phyloP scores from a whole-genome alignment of 192 early-diverging fungal species.

The Umbelopsis sp. region DNA sequence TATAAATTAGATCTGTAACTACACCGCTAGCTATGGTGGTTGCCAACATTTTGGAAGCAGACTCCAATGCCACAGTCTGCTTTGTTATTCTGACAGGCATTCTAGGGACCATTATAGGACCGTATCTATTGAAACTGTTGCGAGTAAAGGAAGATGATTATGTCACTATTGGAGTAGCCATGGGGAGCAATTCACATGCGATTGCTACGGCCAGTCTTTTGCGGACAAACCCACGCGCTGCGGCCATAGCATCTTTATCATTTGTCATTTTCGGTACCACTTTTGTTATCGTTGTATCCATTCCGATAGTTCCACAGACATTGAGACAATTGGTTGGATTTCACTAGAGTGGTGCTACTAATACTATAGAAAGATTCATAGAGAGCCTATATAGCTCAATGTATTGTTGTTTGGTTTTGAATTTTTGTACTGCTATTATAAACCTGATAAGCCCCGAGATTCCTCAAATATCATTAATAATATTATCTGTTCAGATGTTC shows the following conservation, averaged over 20 bases:
- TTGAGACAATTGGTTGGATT: conserved; percentile 17
- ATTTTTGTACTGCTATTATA: too few species aligned
- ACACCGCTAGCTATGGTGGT: conserved; percentile 21
- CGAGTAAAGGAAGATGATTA: conserved; percentile 22
- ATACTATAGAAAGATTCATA: too few species aligned
- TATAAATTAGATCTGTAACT: background rate
- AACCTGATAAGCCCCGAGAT: too few species aligned
- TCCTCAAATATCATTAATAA: too few species aligned
- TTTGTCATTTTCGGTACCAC: conserved; percentile 22
- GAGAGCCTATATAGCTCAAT: too few species aligned
- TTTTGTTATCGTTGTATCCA: conserved; percentile 14
- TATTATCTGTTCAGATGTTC: too few species aligned
- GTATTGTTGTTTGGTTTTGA: too few species aligned
- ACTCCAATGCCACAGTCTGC: conserved; percentile 15
- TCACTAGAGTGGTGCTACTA: too few species aligned
- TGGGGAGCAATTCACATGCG: conserved; percentile 15
- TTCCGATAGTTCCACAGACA: conserved; percentile 11
- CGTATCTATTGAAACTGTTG: conserved; percentile 14
- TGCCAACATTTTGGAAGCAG: conserved; percentile 3
- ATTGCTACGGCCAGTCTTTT: conserved; percentile 7
- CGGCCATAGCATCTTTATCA: conserved; percentile 16
- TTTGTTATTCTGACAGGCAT: conserved; percentile 19
- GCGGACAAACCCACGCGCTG: conserved; percentile 14
- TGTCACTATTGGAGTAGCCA: conserved; percentile 12
- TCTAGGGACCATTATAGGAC: conserved; percentile 11